Conservation (phyloP, 495 filamentous ascomycete genomes). For the Hypoxylon cercidicola region DNA sequence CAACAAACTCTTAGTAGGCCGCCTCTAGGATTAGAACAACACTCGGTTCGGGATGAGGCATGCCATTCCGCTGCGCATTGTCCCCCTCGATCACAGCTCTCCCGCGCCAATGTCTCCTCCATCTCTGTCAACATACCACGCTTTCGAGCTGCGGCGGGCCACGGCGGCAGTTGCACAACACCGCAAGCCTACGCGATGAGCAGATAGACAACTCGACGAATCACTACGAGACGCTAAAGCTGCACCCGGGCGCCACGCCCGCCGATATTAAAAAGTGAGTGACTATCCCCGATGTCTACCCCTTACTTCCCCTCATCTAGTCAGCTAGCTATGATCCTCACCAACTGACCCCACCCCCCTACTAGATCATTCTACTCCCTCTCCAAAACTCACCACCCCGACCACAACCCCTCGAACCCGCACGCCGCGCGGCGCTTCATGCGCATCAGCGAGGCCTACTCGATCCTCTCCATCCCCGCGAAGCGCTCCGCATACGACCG, state of each 20-base stretch:
- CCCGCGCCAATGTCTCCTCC: constrained; percentile 27
- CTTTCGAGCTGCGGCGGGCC: background rate
- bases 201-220: constrained; percentile 53
- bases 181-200: constrained; percentile 37
- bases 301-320: background rate
- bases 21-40: constrained; percentile 11
- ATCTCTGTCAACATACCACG: background rate
- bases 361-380: constrained; percentile 87
- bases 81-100: constrained; percentile 19
- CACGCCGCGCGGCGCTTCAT: constrained; percentile 81
- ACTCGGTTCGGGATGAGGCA: constrained; percentile 37
- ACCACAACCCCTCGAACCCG: constrained; percentile 83
- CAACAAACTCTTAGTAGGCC: background rate
- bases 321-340: background rate
- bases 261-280: constrained; percentile 85
- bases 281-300: background rate
- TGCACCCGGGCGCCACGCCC: constrained; percentile 72
- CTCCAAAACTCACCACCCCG: constrained; percentile 93
- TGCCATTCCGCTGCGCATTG: constrained; percentile 34
- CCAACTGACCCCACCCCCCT: background rate
- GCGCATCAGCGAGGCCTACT: constrained; percentile 86
- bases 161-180: constrained; percentile 22
- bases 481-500: constrained; percentile 85
- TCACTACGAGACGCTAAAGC: constrained; percentile 85
- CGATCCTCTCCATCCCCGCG: constrained; percentile 72